Percentiles rank a stretch among this genome's conserved stretches.
Evolutionary conservation across 805 yeast genomes (phyloP).

Genomic region (Debaryomyces castellii): DNA sequence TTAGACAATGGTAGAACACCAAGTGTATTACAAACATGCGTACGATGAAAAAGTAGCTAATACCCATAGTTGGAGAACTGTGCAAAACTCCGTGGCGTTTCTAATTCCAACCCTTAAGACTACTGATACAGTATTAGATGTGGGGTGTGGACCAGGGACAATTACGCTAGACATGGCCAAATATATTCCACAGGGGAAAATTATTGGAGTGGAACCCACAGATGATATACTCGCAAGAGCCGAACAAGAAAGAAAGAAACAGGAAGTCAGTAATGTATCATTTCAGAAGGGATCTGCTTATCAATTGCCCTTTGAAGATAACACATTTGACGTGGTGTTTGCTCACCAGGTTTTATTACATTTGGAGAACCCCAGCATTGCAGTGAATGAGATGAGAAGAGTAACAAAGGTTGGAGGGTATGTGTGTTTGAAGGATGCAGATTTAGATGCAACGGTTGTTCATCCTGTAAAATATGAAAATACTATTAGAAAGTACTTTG

Average conservation of each 20-base stretch:
- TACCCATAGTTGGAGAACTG: slow-evolving; percentile 36
- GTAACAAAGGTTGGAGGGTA: slow-evolving; percentile 34
- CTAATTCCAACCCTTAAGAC: slow-evolving; percentile 25
- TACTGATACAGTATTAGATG: slow-evolving; percentile 30
- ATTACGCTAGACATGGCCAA: slow-evolving; percentile 34
- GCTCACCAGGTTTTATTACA: slow-evolving; percentile 40
- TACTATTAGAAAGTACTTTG: slow-evolving; percentile 6
- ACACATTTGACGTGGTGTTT: slow-evolving; percentile 38
- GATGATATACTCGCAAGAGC: slow-evolving; percentile 28
- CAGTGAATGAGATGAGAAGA: slow-evolving; percentile 34
- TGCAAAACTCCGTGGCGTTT: slow-evolving; percentile 23
- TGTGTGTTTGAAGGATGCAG: slow-evolving; percentile 34
- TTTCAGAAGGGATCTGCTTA: slow-evolving; percentile 30
- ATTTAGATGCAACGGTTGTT: slow-evolving; percentile 13
- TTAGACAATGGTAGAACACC: slow-evolving; percentile 8
- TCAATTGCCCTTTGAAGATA: slow-evolving; percentile 30
- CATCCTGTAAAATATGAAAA: slow-evolving; percentile 18
- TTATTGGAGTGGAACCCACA: slow-evolving; percentile 33
- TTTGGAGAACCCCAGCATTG: slow-evolving; percentile 29
- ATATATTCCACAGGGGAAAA: slow-evolving; percentile 23
- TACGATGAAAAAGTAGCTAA: slow-evolving; percentile 18
- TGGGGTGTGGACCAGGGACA: slow-evolving; percentile 46
- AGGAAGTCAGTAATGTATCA: slow-evolving; percentile 15
- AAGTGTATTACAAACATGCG: slow-evolving; percentile 24
- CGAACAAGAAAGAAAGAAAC: slow-evolving; percentile 6